phyloP scores from a whole-genome alignment of 345 rosid genomes.

The Bretschneidera sinensis region DNA sequence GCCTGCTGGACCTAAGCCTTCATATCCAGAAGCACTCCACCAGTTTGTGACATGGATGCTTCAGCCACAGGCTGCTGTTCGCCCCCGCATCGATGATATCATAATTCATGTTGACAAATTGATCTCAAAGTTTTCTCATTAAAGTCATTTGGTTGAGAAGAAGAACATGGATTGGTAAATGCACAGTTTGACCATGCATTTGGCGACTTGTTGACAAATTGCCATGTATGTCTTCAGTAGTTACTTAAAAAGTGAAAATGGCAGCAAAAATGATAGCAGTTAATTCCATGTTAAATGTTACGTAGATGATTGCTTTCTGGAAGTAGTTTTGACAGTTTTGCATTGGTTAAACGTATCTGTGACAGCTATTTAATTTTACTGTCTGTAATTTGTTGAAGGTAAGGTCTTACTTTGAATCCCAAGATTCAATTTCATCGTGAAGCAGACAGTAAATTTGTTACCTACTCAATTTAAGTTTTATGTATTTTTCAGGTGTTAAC shows the following conservation, averaged over 20 bases:
- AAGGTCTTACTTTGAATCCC: slow-evolving; percentile 6
- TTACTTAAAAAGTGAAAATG: slow-evolving; percentile 11
- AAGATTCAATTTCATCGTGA: slow-evolving; percentile 9
- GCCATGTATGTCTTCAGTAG: neutral
- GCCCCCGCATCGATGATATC: slow-evolving; percentile 81
- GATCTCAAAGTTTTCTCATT: slow-evolving; percentile 66
- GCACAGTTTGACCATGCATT: too few species aligned
- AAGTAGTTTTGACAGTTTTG: slow-evolving; percentile 9
- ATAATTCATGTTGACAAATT: slow-evolving; percentile 92
- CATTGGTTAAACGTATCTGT: slow-evolving; percentile 7
- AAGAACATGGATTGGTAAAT: neutral
- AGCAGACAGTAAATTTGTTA: slow-evolving; percentile 8
- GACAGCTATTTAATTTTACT: neutral
- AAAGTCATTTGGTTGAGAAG: slow-evolving; percentile 9
- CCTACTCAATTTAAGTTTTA: neutral
- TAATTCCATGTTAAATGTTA: slow-evolving; percentile 13
- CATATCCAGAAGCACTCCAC: slow-evolving; percentile 90
- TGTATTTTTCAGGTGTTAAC: too few species aligned
- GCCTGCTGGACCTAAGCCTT: slow-evolving; percentile 86
- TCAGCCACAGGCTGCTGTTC: slow-evolving; percentile 83
- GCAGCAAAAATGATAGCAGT: slow-evolving; percentile 10
- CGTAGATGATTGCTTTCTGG: slow-evolving; percentile 8
- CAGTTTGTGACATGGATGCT: slow-evolving; percentile 98
- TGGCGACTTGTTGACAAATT: neutral
- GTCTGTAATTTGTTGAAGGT: slow-evolving; percentile 14